Evolutionary conservation across 306 rosid genomes (phyloP).

Genomic region (Medicago truncatula): MtrunA17r5.0-ANR NC_053044.1:42710001-42710500

Average conservation of each 20-base stretch:
- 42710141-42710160: constrained; percentile 53
- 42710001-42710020: constrained; percentile 95
- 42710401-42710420: constrained; percentile 94
- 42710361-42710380: constrained; percentile 64
- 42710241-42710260: constrained; percentile 87
- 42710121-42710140: constrained; percentile 12
- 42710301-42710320: constrained; percentile 10
- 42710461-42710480: constrained; percentile 4
- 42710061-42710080: constrained; percentile 93
- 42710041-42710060: constrained; percentile 98
- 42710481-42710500: constrained; percentile 11
- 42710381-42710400: constrained; percentile 98
- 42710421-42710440: constrained; percentile 84
- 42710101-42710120: background rate
- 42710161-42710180: constrained; percentile 82
- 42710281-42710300: constrained; percentile 4
- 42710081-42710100: constrained; percentile 37
- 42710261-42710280: constrained; percentile 95
- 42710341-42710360: constrained; percentile 33
- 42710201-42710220: constrained; percentile 94
- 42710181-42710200: constrained; percentile 98
- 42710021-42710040: constrained; percentile 97
- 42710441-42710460: constrained; percentile 27
- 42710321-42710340: constrained; percentile 17
- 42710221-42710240: constrained; percentile 96